These are phyloP conservation scores for Citrus cavaleriei DNA, from an alignment of 345 rosid species.

Conservation along the genomic window DNA sequence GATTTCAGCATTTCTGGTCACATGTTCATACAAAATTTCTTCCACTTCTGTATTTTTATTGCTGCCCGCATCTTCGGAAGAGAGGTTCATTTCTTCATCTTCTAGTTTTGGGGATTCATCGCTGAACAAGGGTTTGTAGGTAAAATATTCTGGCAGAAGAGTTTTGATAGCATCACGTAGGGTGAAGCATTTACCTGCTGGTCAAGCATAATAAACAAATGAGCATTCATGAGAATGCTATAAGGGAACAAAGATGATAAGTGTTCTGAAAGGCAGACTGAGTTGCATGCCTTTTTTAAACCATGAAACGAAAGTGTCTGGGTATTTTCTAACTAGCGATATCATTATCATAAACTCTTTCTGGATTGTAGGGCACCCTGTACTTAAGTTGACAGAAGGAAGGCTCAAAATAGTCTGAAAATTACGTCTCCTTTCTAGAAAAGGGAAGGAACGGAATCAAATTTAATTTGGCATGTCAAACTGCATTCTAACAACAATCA, in stretches of 20 bases:
- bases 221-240: not conserved
- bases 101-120: constrained; percentile 23
- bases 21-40: constrained; percentile 11
- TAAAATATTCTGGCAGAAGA: constrained; percentile 55
- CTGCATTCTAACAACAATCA: not conserved
- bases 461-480: not conserved
- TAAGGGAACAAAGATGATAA: too few species aligned
- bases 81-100: constrained; percentile 22
- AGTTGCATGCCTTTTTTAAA: not conserved
- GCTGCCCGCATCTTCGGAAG: constrained; percentile 27
- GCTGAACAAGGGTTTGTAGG: constrained; percentile 8
- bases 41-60: constrained; percentile 16
- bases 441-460: not conserved
- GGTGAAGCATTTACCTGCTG: constrained; percentile 69
- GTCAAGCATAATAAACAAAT: not conserved
- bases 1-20: constrained; percentile 37
- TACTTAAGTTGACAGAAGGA: not conserved
- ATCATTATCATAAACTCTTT: not conserved
- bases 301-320: not conserved
- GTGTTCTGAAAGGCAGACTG: too few species aligned
- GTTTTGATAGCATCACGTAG: constrained; percentile 54
- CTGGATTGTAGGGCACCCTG: not conserved
- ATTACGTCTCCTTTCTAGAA: not conserved
- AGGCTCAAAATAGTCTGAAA: not conserved
- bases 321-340: not conserved